Percentiles rank a stretch among this genome's conserved stretches.
Evolutionary conservation across 2,329 filamentous ascomycete species (phyloP).

Genomic region (Clonostachys rhizophaga): DNA sequence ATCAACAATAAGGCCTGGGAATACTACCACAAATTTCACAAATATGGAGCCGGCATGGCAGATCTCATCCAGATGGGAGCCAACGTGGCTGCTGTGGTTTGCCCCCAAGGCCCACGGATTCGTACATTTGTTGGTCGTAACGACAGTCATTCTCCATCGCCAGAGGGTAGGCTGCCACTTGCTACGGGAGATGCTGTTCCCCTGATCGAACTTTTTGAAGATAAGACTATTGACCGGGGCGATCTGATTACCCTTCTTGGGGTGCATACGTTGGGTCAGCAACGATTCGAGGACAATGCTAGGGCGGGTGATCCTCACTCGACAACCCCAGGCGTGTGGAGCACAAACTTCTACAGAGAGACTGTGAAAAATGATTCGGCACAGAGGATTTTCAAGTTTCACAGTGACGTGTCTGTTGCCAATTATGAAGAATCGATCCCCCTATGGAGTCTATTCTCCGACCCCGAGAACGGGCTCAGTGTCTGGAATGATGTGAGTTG

Average conservation of each 20-base stretch:
- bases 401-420: conserved; percentile 30
- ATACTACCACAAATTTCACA: conserved; percentile 31
- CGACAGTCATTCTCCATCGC: conserved; percentile 31
- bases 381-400: conserved; percentile 27
- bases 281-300: conserved; percentile 31
- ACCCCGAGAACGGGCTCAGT: background rate
- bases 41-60: conserved; percentile 35
- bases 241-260: conserved; percentile 47
- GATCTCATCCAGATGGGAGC: conserved; percentile 48
- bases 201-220: conserved; percentile 37
- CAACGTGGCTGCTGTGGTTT: conserved; percentile 39
- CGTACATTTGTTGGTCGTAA: conserved; percentile 42
- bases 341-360: conserved; percentile 38
- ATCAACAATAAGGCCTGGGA: conserved; percentile 28
- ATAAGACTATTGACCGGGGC: conserved; percentile 43
- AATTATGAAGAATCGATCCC: conserved; percentile 3
- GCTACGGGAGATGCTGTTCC: conserved; percentile 29
- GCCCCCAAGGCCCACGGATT: conserved; percentile 35
- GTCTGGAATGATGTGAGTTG: background rate
- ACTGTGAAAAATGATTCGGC: conserved; percentile 19
- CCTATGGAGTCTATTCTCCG: background rate
- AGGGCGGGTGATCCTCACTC: conserved; percentile 41
- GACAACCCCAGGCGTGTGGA: conserved; percentile 45
- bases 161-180: conserved; percentile 34
- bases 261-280: conserved; percentile 43